Evolutionary conservation across 2,329 filamentous ascomycete species (phyloP), one percentile per base, ranked within the genome.

Genomic region (Ustilaginoidea virens): DNA sequence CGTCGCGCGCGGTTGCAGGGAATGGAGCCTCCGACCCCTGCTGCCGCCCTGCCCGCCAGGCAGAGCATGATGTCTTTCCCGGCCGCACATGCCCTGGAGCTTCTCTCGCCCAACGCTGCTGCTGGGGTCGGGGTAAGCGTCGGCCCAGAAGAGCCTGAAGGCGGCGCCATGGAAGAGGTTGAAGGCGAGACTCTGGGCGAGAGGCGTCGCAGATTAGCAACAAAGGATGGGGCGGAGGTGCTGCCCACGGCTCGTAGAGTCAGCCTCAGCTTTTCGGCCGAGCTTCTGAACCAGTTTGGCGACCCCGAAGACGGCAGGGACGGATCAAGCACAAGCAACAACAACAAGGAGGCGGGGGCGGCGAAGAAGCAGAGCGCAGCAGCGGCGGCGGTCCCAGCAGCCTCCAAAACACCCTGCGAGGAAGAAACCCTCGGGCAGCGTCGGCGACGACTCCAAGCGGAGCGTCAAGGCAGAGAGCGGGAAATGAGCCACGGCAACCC

Each of bases 341-440:
- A 36, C 46, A 27, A 23, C 36, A 28, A 25, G 9, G 12, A 24
- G 7, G 60, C 60, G 28, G 66, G 69, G 40, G 12, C 22, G 7
- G 60, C 60, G 28, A 66, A 69, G 40, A 54, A 32, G 38, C 45
- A 13, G 61, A 65, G 35, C n/a, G 37, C 44, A 5, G 40, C 42
- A 9, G 11, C 25, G 1, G 31, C 35, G 1, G 20, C 22, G n/a
- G n/a, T n/a, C n/a, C n/a, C n/a, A n/a, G n/a, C n/a, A n/a, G n/a
- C n/a, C n/a, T n/a, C n/a, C n/a, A n/a, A n/a, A n/a, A n/a, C n/a
- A 14, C 25, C 23, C 17, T 44, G 36, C 5, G 77, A 75, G 38
- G 77, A 83, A 40, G 81, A 90, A 46, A 87, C 81, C 0, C 60
- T 90, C 0, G 81, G 80, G 7, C 79, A 87, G 48, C 73, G 81